Base-by-base conservation (phyloP, 768 basidiomycete species). In the Hirschioporus abietinus region DNA sequence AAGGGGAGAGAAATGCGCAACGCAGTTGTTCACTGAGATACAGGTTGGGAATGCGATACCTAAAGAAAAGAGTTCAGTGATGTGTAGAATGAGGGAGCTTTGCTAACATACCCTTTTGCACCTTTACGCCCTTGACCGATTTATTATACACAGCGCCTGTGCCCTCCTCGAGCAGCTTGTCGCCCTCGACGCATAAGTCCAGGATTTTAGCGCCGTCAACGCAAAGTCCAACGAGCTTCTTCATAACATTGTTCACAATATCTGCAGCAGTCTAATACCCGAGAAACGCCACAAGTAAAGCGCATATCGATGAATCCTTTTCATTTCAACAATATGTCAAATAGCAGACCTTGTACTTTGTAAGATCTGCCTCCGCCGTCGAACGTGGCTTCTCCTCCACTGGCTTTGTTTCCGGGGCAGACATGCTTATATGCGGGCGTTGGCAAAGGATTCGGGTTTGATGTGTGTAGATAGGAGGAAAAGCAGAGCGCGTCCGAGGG, bases 1-100 rank as follows among this genome's bases (percentile, higher is more conserved):
- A 65, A 98, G 87, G n/a, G 97, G 97, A 12, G 96, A 96, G 82
- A 95, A 97, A 79, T 99, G 93, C 58, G 94, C 89, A 68, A 99
- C 95, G 72, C 88, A 84, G 79, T 97, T 96, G 87, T 99, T 98
- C 71, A 99, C 88, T 26, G 95, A 96, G 71, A 99, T 80, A 72
- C 84, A 88, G 20, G 97, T 98, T 20, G 97, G 97, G 84, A 98
- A 98, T 1, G 95, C 94, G 75, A 96, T 83, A 65, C 94, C 94
- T 96, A 61, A 8, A 61, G 10, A 30, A 23, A n/a, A 36, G n/a
- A n/a, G 59, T 52, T 35, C n/a, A 35, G 30, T 58, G 30, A 61
- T 35, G 26, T 15, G 5, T 35, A 26, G n/a, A 15, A 5, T n/a
- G 26, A 18, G 61, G 18, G n/a, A 27, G 34, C 18, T 52, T 20